Percentiles rank a stretch among this genome's conserved stretches.
Evolutionary conservation across 208 protist species (phyloP).

Genomic region (Vickermania ingenoplastis): DNA sequence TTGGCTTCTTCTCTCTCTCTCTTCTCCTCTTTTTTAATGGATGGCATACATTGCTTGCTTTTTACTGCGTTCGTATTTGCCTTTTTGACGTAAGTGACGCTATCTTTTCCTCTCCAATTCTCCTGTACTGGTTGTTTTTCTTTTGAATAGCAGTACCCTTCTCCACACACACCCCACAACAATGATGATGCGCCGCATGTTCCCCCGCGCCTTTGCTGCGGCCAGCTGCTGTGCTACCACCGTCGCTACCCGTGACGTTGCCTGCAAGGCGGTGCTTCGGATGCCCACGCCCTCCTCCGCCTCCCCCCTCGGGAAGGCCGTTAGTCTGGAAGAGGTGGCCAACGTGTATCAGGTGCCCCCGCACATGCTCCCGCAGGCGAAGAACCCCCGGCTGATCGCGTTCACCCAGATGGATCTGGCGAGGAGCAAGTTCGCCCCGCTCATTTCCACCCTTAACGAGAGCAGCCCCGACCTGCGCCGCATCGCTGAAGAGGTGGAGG

Average conservation of each 20-base stretch:
- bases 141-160: too few species aligned
- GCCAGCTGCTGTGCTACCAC: neutral
- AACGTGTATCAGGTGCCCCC: constrained; percentile 38
- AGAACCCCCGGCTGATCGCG: constrained; percentile 33
- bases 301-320: constrained; percentile 36
- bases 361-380: constrained; percentile 32
- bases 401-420: constrained; percentile 68
- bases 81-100: too few species aligned
- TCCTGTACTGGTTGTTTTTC: too few species aligned
- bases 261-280: neutral
- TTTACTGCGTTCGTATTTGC: too few species aligned
- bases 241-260: neutral
- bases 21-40: too few species aligned
- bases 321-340: constrained; percentile 37
- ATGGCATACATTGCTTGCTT: too few species aligned
- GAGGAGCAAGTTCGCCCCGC: constrained; percentile 36
- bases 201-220: too few species aligned
- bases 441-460: constrained; percentile 41
- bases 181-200: too few species aligned
- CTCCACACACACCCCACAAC: too few species aligned
- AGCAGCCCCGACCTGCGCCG: constrained; percentile 43
- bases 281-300: constrained; percentile 19
- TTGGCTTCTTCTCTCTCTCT: too few species aligned
- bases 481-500: constrained; percentile 48
- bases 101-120: too few species aligned